Evolutionary conservation across 345 rosid species (phyloP).

Genomic region (Euphorbia lathyris): DNA sequence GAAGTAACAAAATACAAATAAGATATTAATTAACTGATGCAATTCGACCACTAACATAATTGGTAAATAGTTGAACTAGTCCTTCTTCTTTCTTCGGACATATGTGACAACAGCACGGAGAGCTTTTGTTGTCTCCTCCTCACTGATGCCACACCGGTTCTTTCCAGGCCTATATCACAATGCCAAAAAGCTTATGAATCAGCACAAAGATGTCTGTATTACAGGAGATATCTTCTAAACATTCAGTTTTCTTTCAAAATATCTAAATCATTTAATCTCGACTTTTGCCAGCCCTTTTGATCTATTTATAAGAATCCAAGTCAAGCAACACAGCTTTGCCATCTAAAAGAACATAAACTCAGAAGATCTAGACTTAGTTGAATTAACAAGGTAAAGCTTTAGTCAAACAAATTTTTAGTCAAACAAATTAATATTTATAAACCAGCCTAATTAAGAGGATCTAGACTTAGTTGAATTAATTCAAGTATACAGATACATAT

Average conservation of each 20-base stretch:
- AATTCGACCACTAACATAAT: too few relatives aligned
- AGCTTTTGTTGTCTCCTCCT: constrained; percentile 47
- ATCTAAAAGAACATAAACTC: neutral
- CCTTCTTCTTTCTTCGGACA: too few relatives aligned
- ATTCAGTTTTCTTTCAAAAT: neutral
- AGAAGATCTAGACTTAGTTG: neutral
- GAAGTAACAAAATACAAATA: too few relatives aligned
- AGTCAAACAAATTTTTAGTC: too few relatives aligned
- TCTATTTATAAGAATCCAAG: constrained; percentile 1
- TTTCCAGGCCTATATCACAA: constrained; percentile 41
- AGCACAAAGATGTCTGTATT: constrained; percentile 10
- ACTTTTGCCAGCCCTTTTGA: neutral
- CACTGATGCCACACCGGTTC: constrained; percentile 44
- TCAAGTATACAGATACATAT: neutral
- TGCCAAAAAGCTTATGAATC: constrained; percentile 19
- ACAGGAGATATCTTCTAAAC: neutral
- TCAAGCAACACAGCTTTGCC: neutral
- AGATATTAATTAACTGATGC: too few relatives aligned
- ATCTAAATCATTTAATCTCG: neutral
- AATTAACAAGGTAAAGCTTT: neutral
- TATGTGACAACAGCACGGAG: too few relatives aligned
- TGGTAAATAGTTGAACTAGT: too few relatives aligned
- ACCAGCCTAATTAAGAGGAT: neutral
- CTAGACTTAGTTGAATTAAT: neutral
- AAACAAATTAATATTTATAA: neutral